These are phyloP conservation scores for Gonapodya prolifera DNA, from an alignment of 192 early-diverging fungal genomes.

Conservation along the genomic window DNA sequence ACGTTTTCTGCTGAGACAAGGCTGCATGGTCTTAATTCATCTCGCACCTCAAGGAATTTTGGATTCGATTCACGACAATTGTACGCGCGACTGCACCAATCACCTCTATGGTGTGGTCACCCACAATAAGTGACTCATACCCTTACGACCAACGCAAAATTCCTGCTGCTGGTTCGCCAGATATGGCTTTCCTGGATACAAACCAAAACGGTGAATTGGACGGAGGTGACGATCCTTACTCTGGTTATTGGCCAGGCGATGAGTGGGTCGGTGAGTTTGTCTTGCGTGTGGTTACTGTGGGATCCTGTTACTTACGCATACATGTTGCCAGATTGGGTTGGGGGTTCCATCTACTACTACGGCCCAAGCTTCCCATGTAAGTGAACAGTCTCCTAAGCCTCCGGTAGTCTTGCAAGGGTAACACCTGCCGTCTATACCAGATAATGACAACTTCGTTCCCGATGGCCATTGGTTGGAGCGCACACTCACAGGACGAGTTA, in stretches of 20 bases:
- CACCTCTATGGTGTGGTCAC: slow-evolving; percentile 1
- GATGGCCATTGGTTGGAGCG: not conserved
- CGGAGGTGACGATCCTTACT: not conserved
- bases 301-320: too few species aligned
- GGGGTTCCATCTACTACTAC: not conserved
- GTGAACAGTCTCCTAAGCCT: not conserved
- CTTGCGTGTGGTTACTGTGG: too few species aligned
- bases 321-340: not conserved
- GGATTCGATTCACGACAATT: not conserved
- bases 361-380: not conserved
- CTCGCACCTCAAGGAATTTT: not conserved
- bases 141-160: not conserved
- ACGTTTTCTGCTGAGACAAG: not conserved
- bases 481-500: not conserved
- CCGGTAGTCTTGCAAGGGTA: not conserved
- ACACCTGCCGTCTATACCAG: not conserved
- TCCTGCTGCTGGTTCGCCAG: not conserved
- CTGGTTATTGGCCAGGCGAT: not conserved
- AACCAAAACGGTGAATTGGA: not conserved
- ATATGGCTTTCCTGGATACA: not conserved
- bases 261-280: not conserved
- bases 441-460: not conserved
- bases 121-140: not conserved
- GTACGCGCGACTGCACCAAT: not conserved
- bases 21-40: not conserved